Evolutionary conservation across 192 early-diverging fungal species (phyloP).

Genomic region (Rhizophagus prolifer): DNA sequence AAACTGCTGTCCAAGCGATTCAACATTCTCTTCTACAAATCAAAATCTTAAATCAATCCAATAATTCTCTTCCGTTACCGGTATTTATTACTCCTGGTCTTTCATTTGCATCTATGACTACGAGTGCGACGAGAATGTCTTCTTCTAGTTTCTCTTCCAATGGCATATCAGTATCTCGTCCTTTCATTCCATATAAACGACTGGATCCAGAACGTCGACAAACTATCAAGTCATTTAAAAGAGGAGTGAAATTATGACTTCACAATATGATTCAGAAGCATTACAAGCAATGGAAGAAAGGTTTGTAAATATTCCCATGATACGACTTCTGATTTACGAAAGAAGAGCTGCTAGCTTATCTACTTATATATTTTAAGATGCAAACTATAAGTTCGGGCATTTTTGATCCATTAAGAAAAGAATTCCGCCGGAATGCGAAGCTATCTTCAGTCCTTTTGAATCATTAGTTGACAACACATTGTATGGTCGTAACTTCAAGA

Average conservation of each 20-base stretch:
- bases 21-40: background rate
- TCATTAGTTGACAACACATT: constrained; percentile 17
- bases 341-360: background rate
- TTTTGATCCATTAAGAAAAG: constrained; percentile 18
- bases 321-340: background rate
- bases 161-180: background rate
- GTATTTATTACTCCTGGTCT: constrained; percentile 1
- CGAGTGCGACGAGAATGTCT: background rate
- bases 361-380: constrained; percentile 15
- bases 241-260: background rate
- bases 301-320: background rate
- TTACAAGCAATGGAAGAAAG: constrained; percentile 5
- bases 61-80: background rate
- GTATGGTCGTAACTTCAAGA: constrained; percentile 12
- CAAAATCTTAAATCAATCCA: background rate
- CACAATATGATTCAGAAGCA: constrained; percentile 15
- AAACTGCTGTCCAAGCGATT: too few species aligned
- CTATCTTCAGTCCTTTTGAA: background rate
- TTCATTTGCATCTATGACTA: constrained; percentile 9
- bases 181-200: constrained; percentile 10
- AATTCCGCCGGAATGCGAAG: background rate
- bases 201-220: background rate
- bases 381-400: background rate
- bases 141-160: background rate
- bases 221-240: constrained; percentile 7